Evolutionary conservation across 2,329 filamentous ascomycete genomes (phyloP), one percentile per base, ranked within the genome.

Genomic region (Aurifilum marmelostoma): DNA sequence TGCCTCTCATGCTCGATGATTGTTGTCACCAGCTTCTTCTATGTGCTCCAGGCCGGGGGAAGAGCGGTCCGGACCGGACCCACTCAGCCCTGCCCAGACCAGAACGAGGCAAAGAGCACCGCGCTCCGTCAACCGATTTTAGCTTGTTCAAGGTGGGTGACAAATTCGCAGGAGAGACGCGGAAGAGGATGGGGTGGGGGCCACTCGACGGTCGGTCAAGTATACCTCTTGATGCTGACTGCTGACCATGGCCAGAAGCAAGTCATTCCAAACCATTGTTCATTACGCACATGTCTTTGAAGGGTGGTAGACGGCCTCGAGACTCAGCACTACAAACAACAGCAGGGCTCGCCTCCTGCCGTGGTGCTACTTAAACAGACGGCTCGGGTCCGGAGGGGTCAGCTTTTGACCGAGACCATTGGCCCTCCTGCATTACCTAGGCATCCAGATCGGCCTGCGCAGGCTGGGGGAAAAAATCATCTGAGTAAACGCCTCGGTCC

Each of bases 1-100:
- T 47, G 11, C 24, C 7, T 29, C 14, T 34, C 4, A 24, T 29
- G 5, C 52, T 29, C 52, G 12, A 29, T 16, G 18, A 56, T 56
- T 29, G 4, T 56, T 29, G 4, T 29, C 52, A 56, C 24, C 52
- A 8, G 9, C 27, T 29, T 16, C 52, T 29, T 56, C 27, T 14
- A 16, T 27, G n/a, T 9, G 12, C 47, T 16, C 24, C 50, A 27
- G 14, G 29, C 24, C 24, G 4, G 34, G 50, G 50, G 50, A 18
- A 18, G 52, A 56, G 52, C 27, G 52, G 52, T 14, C 24, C 52
- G 52, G 52, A 56, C 52, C 52, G 52, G 52, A 18, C 52, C 52
- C 52, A 56, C 52, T 56, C 27, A 8, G 52, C 52, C 52, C 24
- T 56, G 8, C 14, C 27, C 27, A 9, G 24, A 56, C 18, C 16